These are phyloP conservation scores for Arxiozyma bovina DNA, from an alignment of 1,139 yeast genomes.

Conservation along the genomic window DNA sequence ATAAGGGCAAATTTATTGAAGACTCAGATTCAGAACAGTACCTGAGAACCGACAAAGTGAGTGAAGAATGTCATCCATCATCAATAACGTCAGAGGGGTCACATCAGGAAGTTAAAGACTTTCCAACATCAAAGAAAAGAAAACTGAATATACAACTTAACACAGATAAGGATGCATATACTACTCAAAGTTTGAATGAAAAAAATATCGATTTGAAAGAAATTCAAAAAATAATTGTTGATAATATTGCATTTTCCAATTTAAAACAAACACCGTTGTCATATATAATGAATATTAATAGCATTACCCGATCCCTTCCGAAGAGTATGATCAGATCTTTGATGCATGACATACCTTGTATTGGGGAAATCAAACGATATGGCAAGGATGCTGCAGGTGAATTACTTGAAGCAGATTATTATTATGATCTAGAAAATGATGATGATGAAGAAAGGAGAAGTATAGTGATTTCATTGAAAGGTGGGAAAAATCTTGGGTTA, in stretches of 20 bases:
- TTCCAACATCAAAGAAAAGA: not conserved
- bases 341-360: conserved; percentile 37
- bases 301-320: conserved; percentile 37
- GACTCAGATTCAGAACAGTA: not conserved
- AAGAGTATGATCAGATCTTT: conserved; percentile 40
- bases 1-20: not conserved
- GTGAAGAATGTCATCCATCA: not conserved
- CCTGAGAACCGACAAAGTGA: no score
- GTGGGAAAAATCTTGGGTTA: conserved; percentile 58
- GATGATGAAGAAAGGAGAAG: conserved; percentile 56
- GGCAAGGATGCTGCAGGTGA: conserved; percentile 98
- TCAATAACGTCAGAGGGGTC: not conserved
- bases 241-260: conserved; percentile 84
- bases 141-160: not conserved
- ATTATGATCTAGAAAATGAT: conserved; percentile 80
- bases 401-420: conserved; percentile 86
- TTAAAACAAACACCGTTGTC: conserved; percentile 78
- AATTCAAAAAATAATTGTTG: conserved; percentile 56
- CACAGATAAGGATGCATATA: not conserved
- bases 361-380: conserved; percentile 76
- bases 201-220: conserved; percentile 25
- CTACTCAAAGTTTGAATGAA: not conserved
- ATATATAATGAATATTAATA: conserved; percentile 51
- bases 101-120: not conserved
- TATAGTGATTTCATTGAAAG: conserved; percentile 69